Conservation (phyloP, 257 asterid genomes). For the Apocynum venetum region DNA sequence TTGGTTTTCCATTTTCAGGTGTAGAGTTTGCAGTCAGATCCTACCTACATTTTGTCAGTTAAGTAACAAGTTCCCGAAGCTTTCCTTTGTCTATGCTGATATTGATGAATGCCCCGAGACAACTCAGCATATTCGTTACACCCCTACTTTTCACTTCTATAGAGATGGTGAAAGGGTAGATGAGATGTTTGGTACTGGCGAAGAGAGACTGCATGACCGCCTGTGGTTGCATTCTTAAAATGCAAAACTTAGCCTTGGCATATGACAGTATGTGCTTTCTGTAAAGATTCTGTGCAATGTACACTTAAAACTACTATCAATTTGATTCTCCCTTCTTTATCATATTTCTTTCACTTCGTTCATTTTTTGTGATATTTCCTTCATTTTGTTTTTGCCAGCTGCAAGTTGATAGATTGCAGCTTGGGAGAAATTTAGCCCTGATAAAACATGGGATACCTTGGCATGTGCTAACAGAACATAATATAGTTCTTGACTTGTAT, state of each 20-base stretch:
- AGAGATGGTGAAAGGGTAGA: constrained; percentile 87
- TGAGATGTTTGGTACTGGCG: constrained; percentile 93
- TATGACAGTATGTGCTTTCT: background rate
- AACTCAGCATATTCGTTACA: constrained; percentile 73
- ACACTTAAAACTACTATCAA: background rate
- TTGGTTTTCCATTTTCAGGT: constrained; percentile 42
- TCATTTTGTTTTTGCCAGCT: background rate
- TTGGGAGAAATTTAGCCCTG: background rate
- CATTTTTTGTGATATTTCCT: background rate
- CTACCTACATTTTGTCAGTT: constrained; percentile 59
- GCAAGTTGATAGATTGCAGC: background rate
- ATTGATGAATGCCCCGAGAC: constrained; percentile 94
- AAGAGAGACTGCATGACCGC: constrained; percentile 81
- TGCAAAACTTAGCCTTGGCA: background rate
- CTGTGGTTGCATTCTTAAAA: constrained; percentile 80
- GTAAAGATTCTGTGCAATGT: background rate
- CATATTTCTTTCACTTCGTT: too few species aligned
- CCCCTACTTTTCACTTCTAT: constrained; percentile 83
- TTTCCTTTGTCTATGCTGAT: constrained; percentile 72
- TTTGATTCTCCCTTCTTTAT: background rate
- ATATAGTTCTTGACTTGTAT: too few species aligned
- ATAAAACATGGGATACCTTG: background rate
- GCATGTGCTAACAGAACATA: background rate
- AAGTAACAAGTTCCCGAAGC: constrained; percentile 62
- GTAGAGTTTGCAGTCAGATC: constrained; percentile 75